A percentile compares a stretch with the other conserved stretches of the same genome.
Conservation (phyloP, 805 yeast genomes). For the Starmerella floris region DNA sequence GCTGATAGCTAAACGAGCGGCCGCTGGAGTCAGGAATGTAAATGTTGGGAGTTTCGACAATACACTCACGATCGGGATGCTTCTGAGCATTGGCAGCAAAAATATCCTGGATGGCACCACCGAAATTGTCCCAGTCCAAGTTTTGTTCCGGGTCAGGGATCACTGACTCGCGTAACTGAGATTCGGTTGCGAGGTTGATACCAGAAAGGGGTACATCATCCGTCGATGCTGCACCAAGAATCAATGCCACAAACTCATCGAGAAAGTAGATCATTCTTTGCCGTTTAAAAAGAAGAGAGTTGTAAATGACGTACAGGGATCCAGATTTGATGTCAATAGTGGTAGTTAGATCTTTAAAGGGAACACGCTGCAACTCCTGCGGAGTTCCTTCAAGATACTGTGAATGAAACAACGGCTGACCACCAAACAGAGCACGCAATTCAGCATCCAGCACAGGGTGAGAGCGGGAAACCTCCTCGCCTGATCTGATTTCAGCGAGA, state of each 20-base stretch:
- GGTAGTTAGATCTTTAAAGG: slow-evolving; percentile 12
- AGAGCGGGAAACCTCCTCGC: slow-evolving; percentile 24
- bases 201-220: slow-evolving; percentile 40
- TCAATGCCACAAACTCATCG: slow-evolving; percentile 47
- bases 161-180: slow-evolving; percentile 35
- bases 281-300: slow-evolving; percentile 56
- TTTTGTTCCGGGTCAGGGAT: slow-evolving; percentile 82
- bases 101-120: slow-evolving; percentile 95
- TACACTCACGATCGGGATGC: slow-evolving; percentile 80
- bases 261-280: slow-evolving; percentile 56
- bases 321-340: slow-evolving; percentile 48
- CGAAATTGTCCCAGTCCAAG: slow-evolving; percentile 78
- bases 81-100: slow-evolving; percentile 74
- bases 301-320: slow-evolving; percentile 40
- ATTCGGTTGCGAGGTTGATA: slow-evolving; percentile 53
- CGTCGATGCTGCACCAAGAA: slow-evolving; percentile 7
- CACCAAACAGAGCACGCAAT: slow-evolving; percentile 37
- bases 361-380: slow-evolving; percentile 21
- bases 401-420: slow-evolving; percentile 9
- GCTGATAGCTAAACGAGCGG: slow-evolving; percentile 68
- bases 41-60: slow-evolving; percentile 74
- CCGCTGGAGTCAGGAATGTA: slow-evolving; percentile 35
- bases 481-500: slow-evolving; percentile 33
- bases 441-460: slow-evolving; percentile 41
- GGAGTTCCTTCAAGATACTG: slow-evolving; percentile 8